Evolutionary conservation across 2,329 filamentous ascomycete species (phyloP).

Genomic region (Boeremia exigua): DNA sequence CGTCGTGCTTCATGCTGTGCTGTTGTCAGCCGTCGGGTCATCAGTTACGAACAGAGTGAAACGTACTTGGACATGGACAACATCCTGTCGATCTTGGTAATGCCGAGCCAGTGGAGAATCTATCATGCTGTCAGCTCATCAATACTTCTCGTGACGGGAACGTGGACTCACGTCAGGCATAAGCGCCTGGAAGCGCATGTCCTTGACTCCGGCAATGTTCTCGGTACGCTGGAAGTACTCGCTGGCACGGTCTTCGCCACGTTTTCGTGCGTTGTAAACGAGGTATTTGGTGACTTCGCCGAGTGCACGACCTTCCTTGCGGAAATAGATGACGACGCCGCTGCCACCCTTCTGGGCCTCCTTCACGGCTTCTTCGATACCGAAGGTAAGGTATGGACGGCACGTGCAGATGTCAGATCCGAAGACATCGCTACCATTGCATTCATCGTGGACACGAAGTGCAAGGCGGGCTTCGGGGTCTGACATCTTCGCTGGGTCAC

Average conservation of each 20-base stretch:
- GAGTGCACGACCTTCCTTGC: slow-evolving; percentile 92
- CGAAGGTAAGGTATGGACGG: slow-evolving; percentile 92
- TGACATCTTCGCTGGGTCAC: slow-evolving; percentile 91
- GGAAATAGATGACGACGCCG: slow-evolving; percentile 97
- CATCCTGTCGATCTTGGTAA: slow-evolving; percentile 98
- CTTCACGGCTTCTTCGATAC: slow-evolving; percentile 96
- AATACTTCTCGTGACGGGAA: background rate
- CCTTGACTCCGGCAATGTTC: slow-evolving; percentile 94
- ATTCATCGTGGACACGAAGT: slow-evolving; percentile 84
- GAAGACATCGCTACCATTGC: slow-evolving; percentile 97
- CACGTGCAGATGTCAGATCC: slow-evolving; percentile 98
- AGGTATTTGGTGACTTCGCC: slow-evolving; percentile 92
- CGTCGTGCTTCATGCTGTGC: slow-evolving; percentile 84
- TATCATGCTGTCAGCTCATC: slow-evolving; percentile 12
- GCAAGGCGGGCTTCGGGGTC: slow-evolving; percentile 82
- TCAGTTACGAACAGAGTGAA: background rate
- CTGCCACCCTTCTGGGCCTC: slow-evolving; percentile 93
- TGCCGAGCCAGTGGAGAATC: slow-evolving; percentile 96
- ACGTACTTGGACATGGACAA: slow-evolving; percentile 93
- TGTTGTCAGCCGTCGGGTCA: slow-evolving; percentile 10
- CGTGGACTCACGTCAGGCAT: slow-evolving; percentile 75
- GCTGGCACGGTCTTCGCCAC: slow-evolving; percentile 77
- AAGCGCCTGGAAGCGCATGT: slow-evolving; percentile 96
- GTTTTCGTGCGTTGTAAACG: slow-evolving; percentile 81
- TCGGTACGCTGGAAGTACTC: slow-evolving; percentile 98